phyloP scores from a whole-genome alignment of 2,329 filamentous ascomycete genomes.

The Tolypocladium sp. region DNA sequence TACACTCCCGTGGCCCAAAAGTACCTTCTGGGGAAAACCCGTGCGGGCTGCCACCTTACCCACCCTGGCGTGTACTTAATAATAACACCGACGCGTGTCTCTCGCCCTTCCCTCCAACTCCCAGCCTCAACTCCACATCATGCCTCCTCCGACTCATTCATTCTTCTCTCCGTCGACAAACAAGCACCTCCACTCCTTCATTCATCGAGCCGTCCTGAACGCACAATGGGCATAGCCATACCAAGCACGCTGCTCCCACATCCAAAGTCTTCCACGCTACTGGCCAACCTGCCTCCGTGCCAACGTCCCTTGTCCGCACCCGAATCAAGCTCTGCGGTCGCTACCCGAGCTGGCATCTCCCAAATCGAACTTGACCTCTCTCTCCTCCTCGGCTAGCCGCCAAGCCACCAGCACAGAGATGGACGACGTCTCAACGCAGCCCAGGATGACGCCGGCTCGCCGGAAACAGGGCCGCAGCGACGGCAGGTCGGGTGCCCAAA shows the following conservation, averaged over 20 bases:
- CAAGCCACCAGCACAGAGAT: slow-evolving; percentile 12
- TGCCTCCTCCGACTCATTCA: background rate
- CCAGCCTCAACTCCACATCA: background rate
- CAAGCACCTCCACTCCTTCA: background rate
- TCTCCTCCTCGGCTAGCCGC: background rate
- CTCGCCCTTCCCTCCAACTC: background rate
- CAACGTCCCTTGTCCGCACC: background rate
- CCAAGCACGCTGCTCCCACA: background rate
- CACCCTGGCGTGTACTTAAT: background rate
- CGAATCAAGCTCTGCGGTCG: background rate
- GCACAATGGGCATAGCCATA: background rate
- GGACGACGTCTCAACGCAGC: slow-evolving; percentile 22
- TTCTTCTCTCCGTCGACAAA: background rate
- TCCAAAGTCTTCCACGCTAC: background rate
- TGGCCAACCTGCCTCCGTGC: background rate
- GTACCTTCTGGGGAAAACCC: background rate
- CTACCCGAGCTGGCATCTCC: background rate
- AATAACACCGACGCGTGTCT: background rate
- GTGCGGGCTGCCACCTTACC: background rate
- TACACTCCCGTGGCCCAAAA: background rate
- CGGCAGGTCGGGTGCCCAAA: slow-evolving; percentile 33
- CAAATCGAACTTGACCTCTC: background rate
- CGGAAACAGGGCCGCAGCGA: slow-evolving; percentile 30
- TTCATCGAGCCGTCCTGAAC: background rate
- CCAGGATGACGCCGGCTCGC: slow-evolving; percentile 24